Evolutionary conservation across 140 eudicot genomes (phyloP), one percentile per base, ranked within the genome.

Genomic region (Cichorium intybus): DNA sequence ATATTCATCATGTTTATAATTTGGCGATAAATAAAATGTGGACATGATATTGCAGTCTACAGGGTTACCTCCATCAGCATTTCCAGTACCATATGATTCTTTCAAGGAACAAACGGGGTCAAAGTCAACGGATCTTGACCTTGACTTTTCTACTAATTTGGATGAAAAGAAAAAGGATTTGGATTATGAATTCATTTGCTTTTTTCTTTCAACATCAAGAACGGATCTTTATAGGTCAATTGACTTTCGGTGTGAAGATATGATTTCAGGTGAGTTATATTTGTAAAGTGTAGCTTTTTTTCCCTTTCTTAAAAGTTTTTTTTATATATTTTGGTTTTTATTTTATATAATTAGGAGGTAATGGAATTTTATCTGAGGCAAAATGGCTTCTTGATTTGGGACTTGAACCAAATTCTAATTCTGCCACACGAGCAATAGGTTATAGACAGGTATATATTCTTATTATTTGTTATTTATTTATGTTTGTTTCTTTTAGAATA

Each of bases 391-490:
- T 93, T 41, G 97, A 93, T 74, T 45, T 88, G 69, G 99, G 96
- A 60, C 90, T 93, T 68, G 78, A 59, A 62, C 99, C 99, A 35
- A 88, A 93, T 82, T 70, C 90, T 24, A 93, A 85, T 81, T 93
- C 99, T 68, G 97, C 99, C 45, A 88, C 97, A 66, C 87, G 95
- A 70, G 99, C 99, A 34, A 93, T 93, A 70, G 99, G 99, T 62
- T 93, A 93, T 71, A 70, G 93, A 85, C 96, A 88, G 84, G 99
- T 88, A 88, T 46, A 66, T 43, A 27, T 54, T 22, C 52, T 70
- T 72, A 15, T 37, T 50, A 21, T 27, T 49, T 56, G 12, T 2
- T 39, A 0, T 21, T 29, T 28, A 33, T 43, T 43, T 63, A 26
- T 21, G 54, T 62, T 39, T 7, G 2, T 2, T 10, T 17, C 4